Percentiles rank a stretch among this genome's conserved stretches.
These are phyloP conservation scores for Nematodospora anomalae DNA, from an alignment of 1,139 yeast genomes.

Conservation along the genomic window DNA sequence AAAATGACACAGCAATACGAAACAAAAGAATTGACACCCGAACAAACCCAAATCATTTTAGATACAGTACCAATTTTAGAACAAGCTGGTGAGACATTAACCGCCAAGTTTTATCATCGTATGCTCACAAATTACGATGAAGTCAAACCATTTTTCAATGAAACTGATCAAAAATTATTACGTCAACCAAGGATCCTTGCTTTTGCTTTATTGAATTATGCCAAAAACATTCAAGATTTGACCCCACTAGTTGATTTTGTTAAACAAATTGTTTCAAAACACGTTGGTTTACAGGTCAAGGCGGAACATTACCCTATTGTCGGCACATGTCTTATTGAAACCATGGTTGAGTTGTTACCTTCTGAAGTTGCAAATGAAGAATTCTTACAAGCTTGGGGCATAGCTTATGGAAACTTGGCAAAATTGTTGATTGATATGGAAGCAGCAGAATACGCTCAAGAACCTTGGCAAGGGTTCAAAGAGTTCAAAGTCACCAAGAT, in stretches of 20 bases:
- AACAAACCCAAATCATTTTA: slow-evolving; percentile 43
- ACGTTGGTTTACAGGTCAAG: slow-evolving; percentile 59
- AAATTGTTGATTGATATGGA: slow-evolving; percentile 60
- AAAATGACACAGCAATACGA: slow-evolving; percentile 13
- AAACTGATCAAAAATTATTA: slow-evolving; percentile 53
- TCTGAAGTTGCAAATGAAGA: slow-evolving; percentile 54
- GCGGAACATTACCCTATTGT: slow-evolving; percentile 70
- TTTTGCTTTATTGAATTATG: slow-evolving; percentile 60
- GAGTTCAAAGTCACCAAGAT: slow-evolving; percentile 47
- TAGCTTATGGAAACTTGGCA: slow-evolving; percentile 66
- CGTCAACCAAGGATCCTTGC: slow-evolving; percentile 69
- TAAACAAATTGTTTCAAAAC: slow-evolving; percentile 61
- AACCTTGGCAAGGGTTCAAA: slow-evolving; percentile 58
- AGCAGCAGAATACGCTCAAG: slow-evolving; percentile 41
- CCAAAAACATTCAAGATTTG: slow-evolving; percentile 62
- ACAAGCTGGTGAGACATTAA: slow-evolving; percentile 54
- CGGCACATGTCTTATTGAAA: slow-evolving; percentile 53
- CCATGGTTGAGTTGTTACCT: slow-evolving; percentile 59
- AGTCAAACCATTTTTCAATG: slow-evolving; percentile 60
- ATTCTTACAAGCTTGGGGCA: slow-evolving; percentile 64
- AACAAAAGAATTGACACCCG: slow-evolving; percentile 24
- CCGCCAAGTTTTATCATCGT: slow-evolving; percentile 52
- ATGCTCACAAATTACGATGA: slow-evolving; percentile 57
- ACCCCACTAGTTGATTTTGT: slow-evolving; percentile 56
- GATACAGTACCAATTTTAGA: slow-evolving; percentile 62